phyloP scores from a whole-genome alignment of 371 early-diverging fungal genomes.

The Mucor plumbeus region DNA sequence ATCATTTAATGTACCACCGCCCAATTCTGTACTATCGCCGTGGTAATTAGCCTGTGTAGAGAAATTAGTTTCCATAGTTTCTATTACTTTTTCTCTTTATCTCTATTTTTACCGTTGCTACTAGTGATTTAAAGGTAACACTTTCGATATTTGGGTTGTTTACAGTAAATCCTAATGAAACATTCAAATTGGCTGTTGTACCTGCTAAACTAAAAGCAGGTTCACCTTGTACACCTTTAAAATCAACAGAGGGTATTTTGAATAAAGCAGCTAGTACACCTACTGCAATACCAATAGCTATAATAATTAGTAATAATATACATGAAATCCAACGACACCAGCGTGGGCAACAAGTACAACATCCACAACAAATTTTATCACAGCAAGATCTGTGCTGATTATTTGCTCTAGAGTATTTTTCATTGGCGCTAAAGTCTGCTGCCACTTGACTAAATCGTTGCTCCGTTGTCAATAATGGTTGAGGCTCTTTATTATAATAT shows the following conservation, averaged over 20 bases:
- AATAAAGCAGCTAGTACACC: constrained; percentile 50
- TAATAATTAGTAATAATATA: constrained; percentile 36
- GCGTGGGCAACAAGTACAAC: constrained; percentile 51
- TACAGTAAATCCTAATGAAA: constrained; percentile 48
- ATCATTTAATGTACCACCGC: constrained; percentile 52
- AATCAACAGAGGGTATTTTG: constrained; percentile 43
- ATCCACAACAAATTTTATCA: constrained; percentile 52
- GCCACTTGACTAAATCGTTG: constrained; percentile 3
- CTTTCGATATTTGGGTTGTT: constrained; percentile 62
- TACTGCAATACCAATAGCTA: constrained; percentile 43
- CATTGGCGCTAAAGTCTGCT: neutral
- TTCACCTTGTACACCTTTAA: constrained; percentile 40
- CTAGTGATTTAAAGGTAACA: constrained; percentile 58
- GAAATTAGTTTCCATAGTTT: neutral
- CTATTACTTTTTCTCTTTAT: neutral
- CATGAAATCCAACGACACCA: constrained; percentile 51
- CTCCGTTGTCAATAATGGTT: neutral
- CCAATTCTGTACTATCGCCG: constrained; percentile 41
- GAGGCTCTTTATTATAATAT: constrained; percentile 9
- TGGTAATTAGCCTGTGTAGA: constrained; percentile 58
- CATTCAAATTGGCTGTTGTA: constrained; percentile 31
- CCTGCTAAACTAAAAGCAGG: constrained; percentile 34
- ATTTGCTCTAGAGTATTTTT: constrained; percentile 12
- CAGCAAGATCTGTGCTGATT: constrained; percentile 29
- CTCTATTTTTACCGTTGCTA: constrained; percentile 54